These are phyloP conservation scores for Cladosporium sp. DNA, from an alignment of 2,329 filamentous ascomycete species.

Conservation along the genomic window DNA sequence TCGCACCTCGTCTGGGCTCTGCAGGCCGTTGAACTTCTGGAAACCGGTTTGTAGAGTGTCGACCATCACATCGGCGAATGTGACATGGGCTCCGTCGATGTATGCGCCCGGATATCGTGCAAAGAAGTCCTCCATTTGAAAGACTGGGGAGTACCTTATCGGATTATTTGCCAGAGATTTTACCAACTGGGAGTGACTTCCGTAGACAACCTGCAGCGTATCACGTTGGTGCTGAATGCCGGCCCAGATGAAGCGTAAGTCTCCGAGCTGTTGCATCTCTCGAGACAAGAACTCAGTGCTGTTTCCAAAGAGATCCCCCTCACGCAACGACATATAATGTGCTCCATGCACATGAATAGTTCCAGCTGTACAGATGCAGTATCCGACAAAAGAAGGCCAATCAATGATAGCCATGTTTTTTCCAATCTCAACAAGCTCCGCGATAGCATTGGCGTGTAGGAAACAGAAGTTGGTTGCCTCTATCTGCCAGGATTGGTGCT, in stretches of 20 bases:
- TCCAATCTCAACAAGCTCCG: constrained; percentile 75
- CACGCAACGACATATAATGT: constrained; percentile 63
- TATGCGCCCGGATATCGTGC: constrained; percentile 70
- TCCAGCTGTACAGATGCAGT: constrained; percentile 80
- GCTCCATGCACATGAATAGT: constrained; percentile 85
- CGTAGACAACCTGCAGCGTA: constrained; percentile 71
- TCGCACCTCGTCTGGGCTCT: constrained; percentile 11
- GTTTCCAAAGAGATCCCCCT: constrained; percentile 60
- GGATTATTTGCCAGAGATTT: constrained; percentile 64
- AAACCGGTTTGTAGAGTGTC: constrained; percentile 48
- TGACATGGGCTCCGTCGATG: constrained; percentile 73
- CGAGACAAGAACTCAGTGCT: constrained; percentile 67
- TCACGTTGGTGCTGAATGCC: constrained; percentile 76
- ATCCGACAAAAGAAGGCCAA: constrained; percentile 83
- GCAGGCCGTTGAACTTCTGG: constrained; percentile 44
- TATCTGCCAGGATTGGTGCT: constrained; percentile 90
- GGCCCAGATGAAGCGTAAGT: constrained; percentile 71
- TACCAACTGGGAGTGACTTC: constrained; percentile 75
- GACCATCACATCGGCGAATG: constrained; percentile 61
- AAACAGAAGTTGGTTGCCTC: constrained; percentile 86
- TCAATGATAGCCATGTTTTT: constrained; percentile 70
- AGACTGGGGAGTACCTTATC: constrained; percentile 71
- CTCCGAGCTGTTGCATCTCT: constrained; percentile 75
- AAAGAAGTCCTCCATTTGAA: constrained; percentile 84
- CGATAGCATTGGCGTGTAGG: constrained; percentile 80